These are phyloP conservation scores for Rhodotorula toruloides DNA, from an alignment of 768 basidiomycete genomes.

Conservation along the genomic window DNA sequence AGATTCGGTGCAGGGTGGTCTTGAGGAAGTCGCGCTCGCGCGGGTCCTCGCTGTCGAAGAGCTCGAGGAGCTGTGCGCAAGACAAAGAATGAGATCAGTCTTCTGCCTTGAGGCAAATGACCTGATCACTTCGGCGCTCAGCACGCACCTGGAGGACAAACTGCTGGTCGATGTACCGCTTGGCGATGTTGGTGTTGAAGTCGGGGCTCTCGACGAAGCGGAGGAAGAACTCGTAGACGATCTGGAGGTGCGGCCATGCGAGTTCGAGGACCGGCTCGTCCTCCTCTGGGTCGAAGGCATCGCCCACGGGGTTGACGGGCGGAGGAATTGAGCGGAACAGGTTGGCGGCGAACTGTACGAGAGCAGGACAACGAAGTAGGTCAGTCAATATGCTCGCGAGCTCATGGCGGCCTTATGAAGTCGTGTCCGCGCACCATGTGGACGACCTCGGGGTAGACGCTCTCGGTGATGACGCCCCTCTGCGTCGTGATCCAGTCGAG, in stretches of 20 bases:
- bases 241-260: constrained; percentile 98
- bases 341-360: constrained; percentile 81
- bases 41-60: constrained; percentile 98
- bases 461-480: constrained; percentile 90
- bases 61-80: constrained; percentile 70
- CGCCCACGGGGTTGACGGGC: constrained; percentile 94
- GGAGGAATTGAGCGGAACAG: constrained; percentile 99
- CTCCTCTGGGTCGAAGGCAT: constrained; percentile 98
- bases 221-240: constrained; percentile 99
- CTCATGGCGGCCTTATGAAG: constrained; percentile 2
- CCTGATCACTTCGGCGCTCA: neutral
- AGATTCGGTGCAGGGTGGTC: constrained; percentile 96
- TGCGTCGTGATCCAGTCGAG: constrained; percentile 97
- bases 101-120: too few species aligned
- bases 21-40: constrained; percentile 98
- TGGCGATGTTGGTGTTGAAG: constrained; percentile 96
- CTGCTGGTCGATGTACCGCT: constrained; percentile 90
- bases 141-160: constrained; percentile 69
- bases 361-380: neutral
- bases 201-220: constrained; percentile 96
- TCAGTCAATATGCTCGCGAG: neutral
- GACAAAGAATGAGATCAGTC: neutral
- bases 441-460: constrained; percentile 96
- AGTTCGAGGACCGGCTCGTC: constrained; percentile 98
- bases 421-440: constrained; percentile 67